Evolutionary conservation across 495 filamentous ascomycete species (phyloP).

Genomic region (Apodospora peruviana): DNA sequence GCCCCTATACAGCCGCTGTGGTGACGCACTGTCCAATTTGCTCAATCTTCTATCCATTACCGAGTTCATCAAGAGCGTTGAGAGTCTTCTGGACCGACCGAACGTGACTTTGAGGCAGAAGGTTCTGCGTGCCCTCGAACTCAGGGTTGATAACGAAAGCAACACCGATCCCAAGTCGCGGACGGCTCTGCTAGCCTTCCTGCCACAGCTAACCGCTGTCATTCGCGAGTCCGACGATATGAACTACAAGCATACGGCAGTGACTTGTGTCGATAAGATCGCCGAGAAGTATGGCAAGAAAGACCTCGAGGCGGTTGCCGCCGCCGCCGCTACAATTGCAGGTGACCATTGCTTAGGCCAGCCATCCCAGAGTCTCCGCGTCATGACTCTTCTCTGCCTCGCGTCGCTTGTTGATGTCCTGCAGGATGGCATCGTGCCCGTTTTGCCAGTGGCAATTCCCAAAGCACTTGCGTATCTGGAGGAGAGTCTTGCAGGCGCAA

Average conservation of each 20-base stretch:
- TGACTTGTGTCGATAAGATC: constrained; percentile 85
- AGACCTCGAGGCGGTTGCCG: constrained; percentile 57
- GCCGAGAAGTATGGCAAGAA: constrained; percentile 88
- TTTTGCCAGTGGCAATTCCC: constrained; percentile 69
- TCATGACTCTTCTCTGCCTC: constrained; percentile 81
- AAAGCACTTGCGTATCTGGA: constrained; percentile 64
- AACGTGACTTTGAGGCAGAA: constrained; percentile 69
- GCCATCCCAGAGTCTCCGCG: constrained; percentile 62
- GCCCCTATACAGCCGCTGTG: constrained; percentile 56
- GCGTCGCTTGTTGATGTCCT: constrained; percentile 83
- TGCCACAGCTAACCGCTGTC: constrained; percentile 68
- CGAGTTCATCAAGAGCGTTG: constrained; percentile 80
- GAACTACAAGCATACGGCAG: constrained; percentile 70
- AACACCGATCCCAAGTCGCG: constrained; percentile 61
- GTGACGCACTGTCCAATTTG: constrained; percentile 64
- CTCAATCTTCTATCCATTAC: constrained; percentile 73
- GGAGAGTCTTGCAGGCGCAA: constrained; percentile 49
- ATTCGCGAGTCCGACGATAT: constrained; percentile 65
- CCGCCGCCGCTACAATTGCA: constrained; percentile 70
- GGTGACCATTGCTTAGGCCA: constrained; percentile 68
- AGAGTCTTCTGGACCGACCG: constrained; percentile 65
- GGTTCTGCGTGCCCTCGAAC: constrained; percentile 71
- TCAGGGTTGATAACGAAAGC: constrained; percentile 63
- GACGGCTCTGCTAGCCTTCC: constrained; percentile 65
- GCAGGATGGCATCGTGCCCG: constrained; percentile 74